A percentile compares a stretch with the other conserved stretches of the same genome.
Evolutionary conservation across 768 basidiomycete genomes (phyloP).

Genomic region (Lactarius sanguifluus): DNA sequence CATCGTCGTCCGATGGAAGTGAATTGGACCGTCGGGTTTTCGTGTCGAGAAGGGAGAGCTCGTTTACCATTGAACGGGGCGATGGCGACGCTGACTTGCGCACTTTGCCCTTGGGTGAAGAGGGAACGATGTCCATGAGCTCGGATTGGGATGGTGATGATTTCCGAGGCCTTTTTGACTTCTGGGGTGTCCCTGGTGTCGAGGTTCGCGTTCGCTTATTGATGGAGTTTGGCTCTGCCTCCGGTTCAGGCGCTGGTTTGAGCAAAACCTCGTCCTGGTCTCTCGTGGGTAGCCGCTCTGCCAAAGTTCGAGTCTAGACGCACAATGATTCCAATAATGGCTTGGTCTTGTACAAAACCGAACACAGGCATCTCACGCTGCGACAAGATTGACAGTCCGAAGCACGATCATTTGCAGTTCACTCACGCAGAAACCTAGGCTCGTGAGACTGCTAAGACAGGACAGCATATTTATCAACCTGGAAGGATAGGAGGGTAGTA

Average conservation of each 20-base stretch:
- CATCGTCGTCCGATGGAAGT: slow-evolving; percentile 60
- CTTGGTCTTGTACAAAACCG: slow-evolving; percentile 61
- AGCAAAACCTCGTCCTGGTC: slow-evolving; percentile 53
- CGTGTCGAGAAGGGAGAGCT: slow-evolving; percentile 58
- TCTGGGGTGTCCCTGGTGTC: slow-evolving; percentile 32
- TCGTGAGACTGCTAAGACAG: slow-evolving; percentile 54
- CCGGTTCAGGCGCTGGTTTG: slow-evolving; percentile 24
- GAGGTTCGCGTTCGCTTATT: slow-evolving; percentile 30
- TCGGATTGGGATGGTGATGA: slow-evolving; percentile 30
- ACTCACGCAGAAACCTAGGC: slow-evolving; percentile 52
- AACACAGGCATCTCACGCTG: slow-evolving; percentile 87
- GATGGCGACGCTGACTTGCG: slow-evolving; percentile 1
- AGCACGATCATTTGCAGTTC: not conserved
- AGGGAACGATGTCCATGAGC: slow-evolving; percentile 31
- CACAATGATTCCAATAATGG: slow-evolving; percentile 77
- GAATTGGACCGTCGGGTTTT: slow-evolving; percentile 58
- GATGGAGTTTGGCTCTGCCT: slow-evolving; percentile 6
- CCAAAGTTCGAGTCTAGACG: slow-evolving; percentile 26
- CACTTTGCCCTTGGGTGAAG: slow-evolving; percentile 1
- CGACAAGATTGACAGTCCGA: slow-evolving; percentile 15
- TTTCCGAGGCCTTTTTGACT: slow-evolving; percentile 34
- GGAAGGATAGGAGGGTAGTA: slow-evolving; percentile 6
- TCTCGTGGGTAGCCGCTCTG: not conserved
- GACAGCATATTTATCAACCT: slow-evolving; percentile 76
- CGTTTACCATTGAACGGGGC: slow-evolving; percentile 23